Percentiles rank a stretch among this genome's conserved stretches.
phyloP scores from a whole-genome alignment of 129 eudicot genomes.

The Flaveria brownii region DNA sequence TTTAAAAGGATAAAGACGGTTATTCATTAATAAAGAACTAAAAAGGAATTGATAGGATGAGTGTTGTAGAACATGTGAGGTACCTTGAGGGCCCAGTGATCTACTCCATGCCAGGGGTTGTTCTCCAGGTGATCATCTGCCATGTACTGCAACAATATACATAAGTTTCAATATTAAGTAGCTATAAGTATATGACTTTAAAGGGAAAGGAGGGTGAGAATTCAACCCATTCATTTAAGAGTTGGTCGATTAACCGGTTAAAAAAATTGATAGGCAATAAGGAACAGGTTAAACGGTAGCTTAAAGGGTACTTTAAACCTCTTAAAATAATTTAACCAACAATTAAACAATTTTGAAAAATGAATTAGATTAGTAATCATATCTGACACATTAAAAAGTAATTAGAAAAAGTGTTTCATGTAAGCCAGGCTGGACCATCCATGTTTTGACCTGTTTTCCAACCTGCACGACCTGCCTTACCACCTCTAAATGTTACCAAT shows the following conservation, averaged over 20 bases:
- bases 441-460: neutral
- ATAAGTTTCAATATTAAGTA: conserved; percentile 6
- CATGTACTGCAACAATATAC: conserved; percentile 65
- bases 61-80: conserved; percentile 16
- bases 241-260: neutral
- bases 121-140: conserved; percentile 81
- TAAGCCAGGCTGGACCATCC: neutral
- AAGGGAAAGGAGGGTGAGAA: neutral
- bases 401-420: neutral
- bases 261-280: neutral
- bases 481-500: neutral
- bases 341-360: neutral
- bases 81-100: conserved; percentile 86
- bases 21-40: neutral
- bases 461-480: neutral
- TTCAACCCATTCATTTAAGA: neutral
- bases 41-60: conserved; percentile 5
- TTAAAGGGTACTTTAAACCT: neutral
- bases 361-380: neutral
- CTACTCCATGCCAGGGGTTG: conserved; percentile 93
- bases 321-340: neutral
- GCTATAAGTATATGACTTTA: neutral
- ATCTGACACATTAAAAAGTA: neutral
- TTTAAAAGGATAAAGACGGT: neutral
- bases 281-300: neutral